Percentiles rank a stretch among this genome's conserved stretches.
Evolutionary conservation across 108 stramenopile genomes (phyloP).

Genomic region (Pseudonitzschia multiseries): DNA sequence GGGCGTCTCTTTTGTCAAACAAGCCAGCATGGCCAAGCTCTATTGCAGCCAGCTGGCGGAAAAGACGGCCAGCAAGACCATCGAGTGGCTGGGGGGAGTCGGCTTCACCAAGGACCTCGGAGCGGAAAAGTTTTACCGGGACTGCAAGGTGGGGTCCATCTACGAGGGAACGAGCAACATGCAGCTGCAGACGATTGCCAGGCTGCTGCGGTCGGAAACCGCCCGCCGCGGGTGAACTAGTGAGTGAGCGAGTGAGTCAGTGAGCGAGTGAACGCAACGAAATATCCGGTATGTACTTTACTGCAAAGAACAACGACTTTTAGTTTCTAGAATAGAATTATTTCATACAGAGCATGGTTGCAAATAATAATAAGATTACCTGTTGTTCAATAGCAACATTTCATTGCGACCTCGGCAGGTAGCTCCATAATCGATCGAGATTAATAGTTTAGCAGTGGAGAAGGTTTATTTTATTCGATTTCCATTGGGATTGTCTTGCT

Average conservation of each 20-base stretch:
- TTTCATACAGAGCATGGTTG: no score
- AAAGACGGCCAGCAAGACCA: slow-evolving; percentile 73
- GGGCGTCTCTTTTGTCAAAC: slow-evolving; percentile 89
- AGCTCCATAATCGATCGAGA: no score
- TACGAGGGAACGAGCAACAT: slow-evolving; percentile 88
- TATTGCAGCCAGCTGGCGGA: slow-evolving; percentile 90
- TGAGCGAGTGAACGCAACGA: not conserved
- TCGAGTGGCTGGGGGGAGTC: slow-evolving; percentile 94
- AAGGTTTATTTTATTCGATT: no score
- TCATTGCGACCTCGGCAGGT: no score
- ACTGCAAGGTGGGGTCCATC: slow-evolving; percentile 95
- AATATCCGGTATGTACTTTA: not conserved
- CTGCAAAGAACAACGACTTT: no score
- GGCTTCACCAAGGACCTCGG: slow-evolving; percentile 90
- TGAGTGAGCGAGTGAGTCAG: not conserved
- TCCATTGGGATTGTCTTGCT: no score
- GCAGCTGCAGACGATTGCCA: slow-evolving; percentile 66
- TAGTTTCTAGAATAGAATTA: no score
- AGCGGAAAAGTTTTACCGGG: slow-evolving; percentile 94
- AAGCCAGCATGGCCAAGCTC: slow-evolving; percentile 95
- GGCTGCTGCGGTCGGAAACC: slow-evolving; percentile 29
- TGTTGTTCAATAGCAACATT: no score
- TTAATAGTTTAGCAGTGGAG: no score
- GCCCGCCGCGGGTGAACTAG: not conserved
- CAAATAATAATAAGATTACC: no score